Conservation (phyloP, 1,139 yeast species). For the Scheffersomyces illinoinensis region DNA sequence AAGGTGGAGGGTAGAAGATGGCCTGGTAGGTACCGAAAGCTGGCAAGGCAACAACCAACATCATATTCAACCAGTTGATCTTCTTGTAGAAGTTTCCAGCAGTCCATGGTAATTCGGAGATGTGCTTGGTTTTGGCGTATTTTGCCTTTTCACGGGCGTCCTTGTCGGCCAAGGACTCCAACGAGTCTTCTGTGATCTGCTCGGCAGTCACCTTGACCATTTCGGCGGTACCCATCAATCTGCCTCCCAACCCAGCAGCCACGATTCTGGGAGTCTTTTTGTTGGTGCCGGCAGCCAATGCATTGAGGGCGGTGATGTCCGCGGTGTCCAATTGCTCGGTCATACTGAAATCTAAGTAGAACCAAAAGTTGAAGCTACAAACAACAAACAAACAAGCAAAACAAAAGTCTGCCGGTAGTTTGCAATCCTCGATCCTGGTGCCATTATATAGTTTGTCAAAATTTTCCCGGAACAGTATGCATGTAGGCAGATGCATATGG, state of each 20-base stretch:
- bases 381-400: not conserved
- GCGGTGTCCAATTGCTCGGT: slow-evolving; percentile 49
- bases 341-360: slow-evolving; percentile 1
- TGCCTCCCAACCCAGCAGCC: slow-evolving; percentile 76
- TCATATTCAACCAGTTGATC: slow-evolving; percentile 88
- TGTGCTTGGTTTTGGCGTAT: slow-evolving; percentile 58
- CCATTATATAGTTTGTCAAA: not conserved
- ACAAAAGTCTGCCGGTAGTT: not conserved
- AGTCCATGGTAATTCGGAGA: slow-evolving; percentile 93
- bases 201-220: slow-evolving; percentile 68
- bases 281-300: slow-evolving; percentile 87
- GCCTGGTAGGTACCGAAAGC: slow-evolving; percentile 58
- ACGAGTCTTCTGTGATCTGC: slow-evolving; percentile 55
- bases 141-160: slow-evolving; percentile 55
- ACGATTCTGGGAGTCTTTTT: slow-evolving; percentile 69
- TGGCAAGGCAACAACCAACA: slow-evolving; percentile 77
- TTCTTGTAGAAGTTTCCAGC: slow-evolving; percentile 79
- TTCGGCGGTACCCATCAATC: slow-evolving; percentile 76
- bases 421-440: not conserved
- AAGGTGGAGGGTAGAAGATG: slow-evolving; percentile 49
- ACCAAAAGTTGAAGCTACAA: not conserved
- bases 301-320: slow-evolving; percentile 74
- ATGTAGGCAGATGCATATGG: not conserved
- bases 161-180: slow-evolving; percentile 51
- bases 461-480: not conserved